Conservation (phyloP, 257 asterid species). For the Solanum appendiculatum region DNA sequence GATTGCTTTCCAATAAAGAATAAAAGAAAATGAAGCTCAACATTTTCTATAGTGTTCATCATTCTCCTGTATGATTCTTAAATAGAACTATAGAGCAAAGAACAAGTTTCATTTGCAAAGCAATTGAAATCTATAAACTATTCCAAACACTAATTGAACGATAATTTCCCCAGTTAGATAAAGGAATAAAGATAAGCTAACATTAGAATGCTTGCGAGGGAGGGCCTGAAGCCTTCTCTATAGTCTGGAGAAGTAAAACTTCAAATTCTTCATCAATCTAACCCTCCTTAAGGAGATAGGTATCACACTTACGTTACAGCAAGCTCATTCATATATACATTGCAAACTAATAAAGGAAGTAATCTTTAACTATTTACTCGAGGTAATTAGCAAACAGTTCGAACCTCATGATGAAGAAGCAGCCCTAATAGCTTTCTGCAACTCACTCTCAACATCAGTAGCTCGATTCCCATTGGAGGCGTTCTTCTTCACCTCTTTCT, state of each 20-base stretch:
- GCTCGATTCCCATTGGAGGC: slow-evolving; percentile 4
- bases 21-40: not conserved
- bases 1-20: not conserved
- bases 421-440: slow-evolving; percentile 82
- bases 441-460: slow-evolving; percentile 65
- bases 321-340: slow-evolving; percentile 4
- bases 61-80: not conserved
- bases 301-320: not conserved
- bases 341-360: not conserved
- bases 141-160: not conserved
- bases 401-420: slow-evolving; percentile 36
- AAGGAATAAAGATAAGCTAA: not conserved
- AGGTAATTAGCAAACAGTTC: not conserved
- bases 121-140: not conserved
- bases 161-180: not conserved
- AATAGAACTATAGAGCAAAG: not conserved
- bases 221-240: not conserved
- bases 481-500: slow-evolving; percentile 44
- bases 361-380: not conserved
- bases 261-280: not conserved
- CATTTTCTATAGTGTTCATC: not conserved
- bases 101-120: not conserved
- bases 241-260: not conserved
- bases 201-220: not conserved
- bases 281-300: not conserved